These are phyloP conservation scores for Plasmodium ovale DNA, from an alignment of 169 alveolate genomes.

Conservation along the genomic window DNA sequence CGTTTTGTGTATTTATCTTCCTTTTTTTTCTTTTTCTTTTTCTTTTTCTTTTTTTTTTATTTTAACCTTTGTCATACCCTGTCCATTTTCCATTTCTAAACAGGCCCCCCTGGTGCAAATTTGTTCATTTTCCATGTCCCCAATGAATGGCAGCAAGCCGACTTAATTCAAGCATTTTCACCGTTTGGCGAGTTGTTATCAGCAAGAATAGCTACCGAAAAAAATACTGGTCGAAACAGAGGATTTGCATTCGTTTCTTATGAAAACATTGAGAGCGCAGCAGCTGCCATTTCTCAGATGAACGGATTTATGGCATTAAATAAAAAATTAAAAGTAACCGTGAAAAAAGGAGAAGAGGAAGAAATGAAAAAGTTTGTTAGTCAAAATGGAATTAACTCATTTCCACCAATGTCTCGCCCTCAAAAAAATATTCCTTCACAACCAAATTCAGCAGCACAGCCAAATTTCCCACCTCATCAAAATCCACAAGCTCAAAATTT, in stretches of 20 bases:
- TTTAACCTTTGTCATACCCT: neutral
- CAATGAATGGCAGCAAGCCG: slow-evolving; percentile 92
- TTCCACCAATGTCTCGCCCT: slow-evolving; percentile 50
- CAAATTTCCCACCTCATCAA: slow-evolving; percentile 76
- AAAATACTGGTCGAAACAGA: slow-evolving; percentile 90
- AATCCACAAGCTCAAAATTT: slow-evolving; percentile 76
- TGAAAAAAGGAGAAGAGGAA: slow-evolving; percentile 92
- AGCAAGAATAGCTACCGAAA: slow-evolving; percentile 93
- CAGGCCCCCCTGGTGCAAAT: slow-evolving; percentile 95
- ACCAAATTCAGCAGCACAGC: slow-evolving; percentile 69
- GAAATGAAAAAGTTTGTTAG: slow-evolving; percentile 76
- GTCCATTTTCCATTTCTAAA: neutral
- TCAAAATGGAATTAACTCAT: slow-evolving; percentile 74
- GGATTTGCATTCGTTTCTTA: slow-evolving; percentile 94
- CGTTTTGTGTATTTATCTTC: neutral
- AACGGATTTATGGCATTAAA: slow-evolving; percentile 90
- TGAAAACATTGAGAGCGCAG: slow-evolving; percentile 90
- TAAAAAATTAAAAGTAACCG: slow-evolving; percentile 90
- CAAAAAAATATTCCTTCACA: slow-evolving; percentile 77
- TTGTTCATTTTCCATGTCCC: slow-evolving; percentile 95
- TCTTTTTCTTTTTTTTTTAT: neutral
- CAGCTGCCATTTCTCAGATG: slow-evolving; percentile 91
- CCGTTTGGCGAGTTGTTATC: slow-evolving; percentile 91
- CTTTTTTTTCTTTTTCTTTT: neutral
- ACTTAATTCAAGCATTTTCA: slow-evolving; percentile 87